phyloP scores from a whole-genome alignment of 2,329 filamentous ascomycete genomes.

The Apiospora phragmitis region DNA sequence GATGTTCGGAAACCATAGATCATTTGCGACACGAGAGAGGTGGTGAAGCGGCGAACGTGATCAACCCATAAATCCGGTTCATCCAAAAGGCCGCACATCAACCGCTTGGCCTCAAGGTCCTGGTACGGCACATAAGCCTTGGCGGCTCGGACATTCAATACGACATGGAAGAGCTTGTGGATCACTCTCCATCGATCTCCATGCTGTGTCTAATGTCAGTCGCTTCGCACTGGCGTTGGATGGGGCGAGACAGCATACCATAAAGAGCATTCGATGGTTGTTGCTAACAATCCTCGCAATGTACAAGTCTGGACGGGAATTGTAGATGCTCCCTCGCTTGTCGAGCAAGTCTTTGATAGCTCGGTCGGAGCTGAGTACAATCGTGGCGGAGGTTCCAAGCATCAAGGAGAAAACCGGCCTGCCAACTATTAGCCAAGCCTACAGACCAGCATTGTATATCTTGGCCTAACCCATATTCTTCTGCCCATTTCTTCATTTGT shows the following conservation, averaged over 20 bases:
- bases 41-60: constrained; percentile 48
- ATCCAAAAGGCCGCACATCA: constrained; percentile 50
- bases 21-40: constrained; percentile 50
- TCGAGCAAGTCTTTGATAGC: constrained; percentile 54
- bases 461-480: constrained; percentile 42
- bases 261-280: constrained; percentile 19
- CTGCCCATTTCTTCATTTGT: constrained; percentile 53
- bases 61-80: constrained; percentile 41
- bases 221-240: not conserved
- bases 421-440: not conserved
- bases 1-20: constrained; percentile 46
- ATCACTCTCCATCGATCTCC: constrained; percentile 35
- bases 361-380: constrained; percentile 46
- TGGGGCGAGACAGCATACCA: constrained; percentile 16
- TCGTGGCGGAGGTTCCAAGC: constrained; percentile 45
- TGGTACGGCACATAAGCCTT: constrained; percentile 55
- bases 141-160: constrained; percentile 47
- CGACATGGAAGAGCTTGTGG: constrained; percentile 41
- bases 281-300: constrained; percentile 38
- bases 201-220: constrained; percentile 15
- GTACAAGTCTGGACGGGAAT: constrained; percentile 43
- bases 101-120: constrained; percentile 54
- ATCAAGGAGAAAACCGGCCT: constrained; percentile 50
- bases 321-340: constrained; percentile 50
- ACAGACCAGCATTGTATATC: no score